phyloP scores from a whole-genome alignment of 2,329 filamentous ascomycete genomes.

The Elsinoe necatrix region DNA sequence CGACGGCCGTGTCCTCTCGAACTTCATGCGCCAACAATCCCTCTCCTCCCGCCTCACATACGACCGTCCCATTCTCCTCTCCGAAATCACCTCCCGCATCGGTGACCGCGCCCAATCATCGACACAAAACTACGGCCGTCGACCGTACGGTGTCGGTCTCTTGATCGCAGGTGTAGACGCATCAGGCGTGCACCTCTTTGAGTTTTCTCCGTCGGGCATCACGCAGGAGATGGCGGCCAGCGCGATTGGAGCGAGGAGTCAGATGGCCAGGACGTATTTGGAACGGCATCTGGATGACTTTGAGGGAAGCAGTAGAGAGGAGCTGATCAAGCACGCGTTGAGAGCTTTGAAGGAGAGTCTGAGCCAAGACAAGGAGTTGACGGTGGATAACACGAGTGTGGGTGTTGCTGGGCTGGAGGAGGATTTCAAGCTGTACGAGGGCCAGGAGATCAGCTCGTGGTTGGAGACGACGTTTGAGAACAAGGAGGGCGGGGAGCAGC shows the following conservation, averaged over 20 bases:
- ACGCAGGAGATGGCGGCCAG: slow-evolving; percentile 96
- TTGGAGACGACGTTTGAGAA: slow-evolving; percentile 60
- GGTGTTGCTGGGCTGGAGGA: slow-evolving; percentile 82
- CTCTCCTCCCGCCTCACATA: slow-evolving; percentile 93
- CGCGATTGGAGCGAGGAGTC: slow-evolving; percentile 88
- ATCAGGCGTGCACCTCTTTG: slow-evolving; percentile 88
- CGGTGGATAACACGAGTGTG: slow-evolving; percentile 91
- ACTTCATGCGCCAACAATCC: slow-evolving; percentile 99
- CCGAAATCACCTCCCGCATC: slow-evolving; percentile 82
- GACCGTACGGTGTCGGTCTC: slow-evolving; percentile 90
- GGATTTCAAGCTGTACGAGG: slow-evolving; percentile 84
- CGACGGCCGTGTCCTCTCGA: slow-evolving; percentile 96
- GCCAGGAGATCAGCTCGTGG: slow-evolving; percentile 75
- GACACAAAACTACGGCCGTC: slow-evolving; percentile 94
- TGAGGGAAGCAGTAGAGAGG: slow-evolving; percentile 64
- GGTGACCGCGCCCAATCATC: slow-evolving; percentile 95
- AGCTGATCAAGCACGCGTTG: slow-evolving; percentile 84
- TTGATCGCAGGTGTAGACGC: slow-evolving; percentile 91
- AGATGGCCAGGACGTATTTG: slow-evolving; percentile 96
- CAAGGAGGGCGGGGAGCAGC: slow-evolving; percentile 29
- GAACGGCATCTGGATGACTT: slow-evolving; percentile 87
- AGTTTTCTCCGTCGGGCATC: slow-evolving; percentile 94
- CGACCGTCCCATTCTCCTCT: slow-evolving; percentile 83
- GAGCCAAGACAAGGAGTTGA: slow-evolving; percentile 94
- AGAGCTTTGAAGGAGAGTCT: slow-evolving; percentile 89